Evolutionary conservation across 1,284 basidiomycete species (phyloP).

Genomic region (Marasmius tenuissimus): DNA sequence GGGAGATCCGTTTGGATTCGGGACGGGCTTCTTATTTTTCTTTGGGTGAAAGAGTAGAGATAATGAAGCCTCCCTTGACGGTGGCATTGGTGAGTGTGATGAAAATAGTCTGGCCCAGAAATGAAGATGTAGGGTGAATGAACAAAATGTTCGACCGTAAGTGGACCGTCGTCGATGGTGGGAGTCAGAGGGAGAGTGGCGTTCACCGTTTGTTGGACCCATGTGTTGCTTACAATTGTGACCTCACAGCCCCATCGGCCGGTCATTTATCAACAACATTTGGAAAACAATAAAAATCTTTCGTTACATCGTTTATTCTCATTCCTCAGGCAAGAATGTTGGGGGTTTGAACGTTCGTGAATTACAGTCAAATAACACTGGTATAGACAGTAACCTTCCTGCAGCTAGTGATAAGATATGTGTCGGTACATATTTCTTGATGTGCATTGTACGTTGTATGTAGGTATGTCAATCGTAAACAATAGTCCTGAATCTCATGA

Average conservation of each 20-base stretch:
- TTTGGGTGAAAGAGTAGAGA: slow-evolving; percentile 54
- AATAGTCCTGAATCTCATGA: background rate
- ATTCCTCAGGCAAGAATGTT: background rate
- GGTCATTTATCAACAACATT: background rate
- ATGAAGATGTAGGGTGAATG: background rate
- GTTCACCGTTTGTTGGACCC: background rate
- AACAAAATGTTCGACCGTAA: background rate
- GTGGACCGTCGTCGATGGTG: background rate
- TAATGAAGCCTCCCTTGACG: slow-evolving; percentile 33
- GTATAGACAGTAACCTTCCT: slow-evolving; percentile 1
- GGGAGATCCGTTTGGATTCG: slow-evolving; percentile 9
- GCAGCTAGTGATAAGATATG: background rate
- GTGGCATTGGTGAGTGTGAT: slow-evolving; percentile 32
- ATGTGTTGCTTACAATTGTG: background rate
- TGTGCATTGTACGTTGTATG: background rate
- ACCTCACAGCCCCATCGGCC: background rate
- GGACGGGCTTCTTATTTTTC: slow-evolving; percentile 40
- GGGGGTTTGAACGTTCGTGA: background rate
- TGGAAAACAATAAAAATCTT: background rate
- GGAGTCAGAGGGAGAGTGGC: background rate
- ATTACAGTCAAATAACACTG: background rate
- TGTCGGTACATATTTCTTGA: background rate
- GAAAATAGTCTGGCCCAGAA: background rate
- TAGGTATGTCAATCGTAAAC: background rate
- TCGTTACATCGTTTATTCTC: background rate